phyloP scores from a whole-genome alignment of 2,329 filamentous ascomycete genomes.

The Cladosporium phlei region DNA sequence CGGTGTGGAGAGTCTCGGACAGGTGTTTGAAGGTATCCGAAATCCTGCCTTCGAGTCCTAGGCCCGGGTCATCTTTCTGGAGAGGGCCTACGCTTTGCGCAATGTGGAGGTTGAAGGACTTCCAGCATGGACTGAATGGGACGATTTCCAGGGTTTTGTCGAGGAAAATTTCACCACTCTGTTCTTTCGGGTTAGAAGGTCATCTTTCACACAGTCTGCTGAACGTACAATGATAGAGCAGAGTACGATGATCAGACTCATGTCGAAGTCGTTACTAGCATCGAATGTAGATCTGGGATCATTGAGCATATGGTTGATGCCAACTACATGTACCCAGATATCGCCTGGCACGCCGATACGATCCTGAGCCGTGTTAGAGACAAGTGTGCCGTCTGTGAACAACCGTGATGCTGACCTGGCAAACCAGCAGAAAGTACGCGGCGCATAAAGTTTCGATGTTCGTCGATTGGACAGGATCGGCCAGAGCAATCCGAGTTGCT shows the following conservation, averaged over 20 bases:
- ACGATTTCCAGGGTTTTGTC: neutral
- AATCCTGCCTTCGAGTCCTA: neutral
- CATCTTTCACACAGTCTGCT: no score
- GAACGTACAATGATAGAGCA: slow-evolving; percentile 6
- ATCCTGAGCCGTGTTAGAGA: neutral
- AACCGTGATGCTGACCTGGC: neutral
- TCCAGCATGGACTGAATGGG: neutral
- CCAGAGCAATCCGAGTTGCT: slow-evolving; percentile 1
- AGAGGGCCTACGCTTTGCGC: neutral
- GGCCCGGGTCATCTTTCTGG: neutral
- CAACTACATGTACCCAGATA: neutral
- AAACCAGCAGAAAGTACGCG: neutral
- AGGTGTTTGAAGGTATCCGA: neutral
- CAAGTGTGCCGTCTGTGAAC: no score
- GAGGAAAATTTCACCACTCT: slow-evolving; percentile 1
- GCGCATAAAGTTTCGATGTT: slow-evolving; percentile 6
- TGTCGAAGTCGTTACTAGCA: neutral
- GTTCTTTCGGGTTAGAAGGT: neutral
- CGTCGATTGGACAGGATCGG: neutral
- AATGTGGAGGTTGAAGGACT: neutral
- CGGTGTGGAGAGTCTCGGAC: neutral
- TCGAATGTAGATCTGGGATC: neutral
- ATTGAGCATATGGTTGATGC: slow-evolving; percentile 3
- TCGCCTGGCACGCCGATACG: neutral
- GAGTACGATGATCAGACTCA: neutral